Conservation (phyloP, 2,329 filamentous ascomycete species). For the Periconia sp. region DNA sequence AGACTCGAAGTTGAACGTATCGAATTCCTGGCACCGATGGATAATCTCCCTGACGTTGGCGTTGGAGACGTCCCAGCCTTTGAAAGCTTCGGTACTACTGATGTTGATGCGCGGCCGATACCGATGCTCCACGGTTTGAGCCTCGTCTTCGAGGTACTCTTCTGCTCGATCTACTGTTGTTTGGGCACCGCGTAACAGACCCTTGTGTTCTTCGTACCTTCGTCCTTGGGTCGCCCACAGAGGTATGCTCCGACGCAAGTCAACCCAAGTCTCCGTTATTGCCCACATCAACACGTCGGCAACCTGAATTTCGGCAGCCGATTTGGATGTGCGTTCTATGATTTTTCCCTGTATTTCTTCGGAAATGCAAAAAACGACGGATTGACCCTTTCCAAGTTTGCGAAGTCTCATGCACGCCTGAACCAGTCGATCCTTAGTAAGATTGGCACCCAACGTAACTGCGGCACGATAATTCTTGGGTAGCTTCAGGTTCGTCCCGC, state of each 20-base stretch:
- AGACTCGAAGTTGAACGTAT: slow-evolving; percentile 31
- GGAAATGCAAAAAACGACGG: slow-evolving; percentile 62
- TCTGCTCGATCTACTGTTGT: slow-evolving; percentile 36
- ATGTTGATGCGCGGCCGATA: slow-evolving; percentile 47
- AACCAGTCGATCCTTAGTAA: slow-evolving; percentile 69
- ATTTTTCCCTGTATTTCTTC: slow-evolving; percentile 63
- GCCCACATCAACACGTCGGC: slow-evolving; percentile 62
- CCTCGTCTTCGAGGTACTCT: slow-evolving; percentile 59
- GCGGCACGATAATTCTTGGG: slow-evolving; percentile 62
- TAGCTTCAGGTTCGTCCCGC: slow-evolving; percentile 68
- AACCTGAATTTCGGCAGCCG: slow-evolving; percentile 45
- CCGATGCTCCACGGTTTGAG: slow-evolving; percentile 53
- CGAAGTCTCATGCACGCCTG: slow-evolving; percentile 72
- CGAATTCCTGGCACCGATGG: slow-evolving; percentile 23
- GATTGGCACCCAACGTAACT: slow-evolving; percentile 64
- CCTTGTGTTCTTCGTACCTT: slow-evolving; percentile 49
- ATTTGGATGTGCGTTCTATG: slow-evolving; percentile 12
- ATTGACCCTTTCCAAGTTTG: slow-evolving; percentile 67
- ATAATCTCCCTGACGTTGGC: slow-evolving; percentile 23
- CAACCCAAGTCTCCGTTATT: slow-evolving; percentile 58
- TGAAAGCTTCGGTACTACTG: neutral
- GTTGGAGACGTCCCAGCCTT: slow-evolving; percentile 15
- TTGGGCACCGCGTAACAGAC: slow-evolving; percentile 32
- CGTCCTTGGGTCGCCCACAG: slow-evolving; percentile 65
- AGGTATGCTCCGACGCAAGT: slow-evolving; percentile 54